These are phyloP conservation scores for Lasiosphaeria miniovina DNA, from an alignment of 495 filamentous ascomycete genomes.

Conservation along the genomic window DNA sequence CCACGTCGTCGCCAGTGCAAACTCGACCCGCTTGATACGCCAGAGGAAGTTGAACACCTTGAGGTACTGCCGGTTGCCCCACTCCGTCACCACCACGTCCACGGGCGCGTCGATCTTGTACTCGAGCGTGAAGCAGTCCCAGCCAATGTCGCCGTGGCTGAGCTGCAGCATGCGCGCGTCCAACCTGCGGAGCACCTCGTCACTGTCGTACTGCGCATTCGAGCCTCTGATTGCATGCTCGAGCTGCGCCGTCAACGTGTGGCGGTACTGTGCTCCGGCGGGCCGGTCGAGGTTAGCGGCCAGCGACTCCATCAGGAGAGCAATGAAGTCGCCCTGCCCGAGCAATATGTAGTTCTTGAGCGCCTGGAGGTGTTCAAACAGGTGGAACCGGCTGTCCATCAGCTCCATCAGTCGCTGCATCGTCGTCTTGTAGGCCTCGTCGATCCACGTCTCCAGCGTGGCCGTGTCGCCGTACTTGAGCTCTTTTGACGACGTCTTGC, in stretches of 20 bases:
- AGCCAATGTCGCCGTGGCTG: conserved; percentile 94
- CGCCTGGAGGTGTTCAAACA: conserved; percentile 88
- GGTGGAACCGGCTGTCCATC: conserved; percentile 88
- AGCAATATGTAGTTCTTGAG: conserved; percentile 93
- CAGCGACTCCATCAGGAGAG: conserved; percentile 93
- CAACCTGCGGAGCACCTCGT: conserved; percentile 87
- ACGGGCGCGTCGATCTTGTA: conserved; percentile 98
- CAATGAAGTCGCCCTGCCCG: conserved; percentile 96
- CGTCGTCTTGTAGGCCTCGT: conserved; percentile 94
- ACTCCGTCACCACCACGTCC: conserved; percentile 94
- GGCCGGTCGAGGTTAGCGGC: conserved; percentile 89
- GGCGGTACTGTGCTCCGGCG: conserved; percentile 90
- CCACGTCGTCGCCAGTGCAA: conserved; percentile 87
- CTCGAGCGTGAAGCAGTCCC: conserved; percentile 99
- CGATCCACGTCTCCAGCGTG: conserved; percentile 85
- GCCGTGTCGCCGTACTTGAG: conserved; percentile 92
- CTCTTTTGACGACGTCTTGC: conserved; percentile 89
- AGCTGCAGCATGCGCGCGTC: conserved; percentile 96
- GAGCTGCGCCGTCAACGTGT: conserved; percentile 92
- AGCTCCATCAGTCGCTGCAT: conserved; percentile 94
- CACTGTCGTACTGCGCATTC: conserved; percentile 91
- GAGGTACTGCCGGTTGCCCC: conserved; percentile 91
- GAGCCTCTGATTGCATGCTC: conserved; percentile 97
- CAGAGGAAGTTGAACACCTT: conserved; percentile 99
- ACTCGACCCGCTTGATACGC: conserved; percentile 97